A percentile compares a stretch with the other conserved stretches of the same genome.
Evolutionary conservation across 768 basidiomycete genomes (phyloP).

Genomic region (Sarcodon aspratus): DNA sequence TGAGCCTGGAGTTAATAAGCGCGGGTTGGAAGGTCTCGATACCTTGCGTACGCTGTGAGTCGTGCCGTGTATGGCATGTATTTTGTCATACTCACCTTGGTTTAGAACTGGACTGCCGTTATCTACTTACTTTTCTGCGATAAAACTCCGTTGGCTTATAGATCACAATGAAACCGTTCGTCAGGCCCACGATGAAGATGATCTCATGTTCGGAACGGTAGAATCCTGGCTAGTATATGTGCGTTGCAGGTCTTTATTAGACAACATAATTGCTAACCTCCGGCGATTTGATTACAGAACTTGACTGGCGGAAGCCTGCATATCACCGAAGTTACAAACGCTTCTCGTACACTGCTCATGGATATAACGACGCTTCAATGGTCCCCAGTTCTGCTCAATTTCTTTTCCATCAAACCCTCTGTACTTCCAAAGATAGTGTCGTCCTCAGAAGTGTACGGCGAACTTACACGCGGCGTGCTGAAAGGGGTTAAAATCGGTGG

Average conservation of each 20-base stretch:
- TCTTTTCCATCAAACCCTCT: slow-evolving; percentile 72
- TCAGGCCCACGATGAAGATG: slow-evolving; percentile 69
- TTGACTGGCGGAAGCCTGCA: slow-evolving; percentile 73
- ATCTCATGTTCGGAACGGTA: slow-evolving; percentile 87
- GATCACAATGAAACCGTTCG: slow-evolving; percentile 71
- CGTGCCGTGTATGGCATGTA: not conserved
- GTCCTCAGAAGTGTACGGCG: slow-evolving; percentile 87
- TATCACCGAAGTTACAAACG: slow-evolving; percentile 90
- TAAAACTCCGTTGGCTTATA: slow-evolving; percentile 96
- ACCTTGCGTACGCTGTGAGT: slow-evolving; percentile 59
- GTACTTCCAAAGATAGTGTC: slow-evolving; percentile 83
- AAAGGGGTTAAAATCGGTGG: slow-evolving; percentile 80
- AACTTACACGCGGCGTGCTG: slow-evolving; percentile 53
- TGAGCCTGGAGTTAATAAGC: slow-evolving; percentile 50
- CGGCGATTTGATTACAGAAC: slow-evolving; percentile 37
- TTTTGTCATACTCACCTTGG: not conserved
- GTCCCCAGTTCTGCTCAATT: slow-evolving; percentile 73
- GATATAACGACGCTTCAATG: slow-evolving; percentile 74
- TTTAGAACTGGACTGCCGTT: slow-evolving; percentile 83
- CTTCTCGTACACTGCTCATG: slow-evolving; percentile 89
- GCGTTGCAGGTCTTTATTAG: slow-evolving; percentile 10
- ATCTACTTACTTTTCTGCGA: slow-evolving; percentile 96
- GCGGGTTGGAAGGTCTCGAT: slow-evolving; percentile 57
- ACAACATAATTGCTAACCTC: not conserved
- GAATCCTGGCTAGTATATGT: slow-evolving; percentile 97